Conservation (phyloP, 2,329 filamentous ascomycete genomes). For the Claviceps africana region DNA sequence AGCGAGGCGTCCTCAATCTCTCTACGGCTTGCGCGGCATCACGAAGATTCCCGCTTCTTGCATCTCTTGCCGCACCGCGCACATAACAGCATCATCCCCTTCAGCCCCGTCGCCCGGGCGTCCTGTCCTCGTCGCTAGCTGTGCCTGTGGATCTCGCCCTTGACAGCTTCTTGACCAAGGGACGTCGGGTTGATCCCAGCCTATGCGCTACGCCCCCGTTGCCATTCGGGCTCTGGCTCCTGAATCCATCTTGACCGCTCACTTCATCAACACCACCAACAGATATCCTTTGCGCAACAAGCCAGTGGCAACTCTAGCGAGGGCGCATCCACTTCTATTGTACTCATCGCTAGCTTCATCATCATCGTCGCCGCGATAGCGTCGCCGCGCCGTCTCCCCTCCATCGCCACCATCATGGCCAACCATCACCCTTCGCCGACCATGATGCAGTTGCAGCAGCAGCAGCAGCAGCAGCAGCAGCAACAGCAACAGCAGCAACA, state of each 20-base stretch:
- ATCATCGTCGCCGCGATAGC: background rate
- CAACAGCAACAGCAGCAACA: slow-evolving; percentile 31
- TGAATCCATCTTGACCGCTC: background rate
- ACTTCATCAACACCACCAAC: background rate
- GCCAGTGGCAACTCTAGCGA: background rate
- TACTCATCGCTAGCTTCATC: background rate
- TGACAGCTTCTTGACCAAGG: slow-evolving; percentile 1
- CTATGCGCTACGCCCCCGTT: slow-evolving; percentile 3
- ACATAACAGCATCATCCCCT: background rate
- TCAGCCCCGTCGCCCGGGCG: background rate
- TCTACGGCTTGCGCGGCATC: slow-evolving; percentile 18
- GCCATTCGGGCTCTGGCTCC: background rate
- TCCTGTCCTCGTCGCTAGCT: slow-evolving; percentile 1
- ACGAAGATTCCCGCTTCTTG: slow-evolving; percentile 7
- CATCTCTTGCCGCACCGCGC: background rate
- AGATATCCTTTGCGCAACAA: background rate
- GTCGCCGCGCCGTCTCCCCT: background rate
- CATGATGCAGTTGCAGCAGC: slow-evolving; percentile 50
- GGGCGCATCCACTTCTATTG: background rate
- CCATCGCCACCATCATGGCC: slow-evolving; percentile 38
- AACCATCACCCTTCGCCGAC: slow-evolving; percentile 72
- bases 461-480: slow-evolving; percentile 31
- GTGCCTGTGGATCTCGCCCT: background rate
- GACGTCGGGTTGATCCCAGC: slow-evolving; percentile 4
- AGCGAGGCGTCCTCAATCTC: slow-evolving; percentile 14